Evolutionary conservation across 805 yeast species (phyloP), one percentile per base, ranked within the genome.

Genomic region (Yamadazyma endophytica): DNA sequence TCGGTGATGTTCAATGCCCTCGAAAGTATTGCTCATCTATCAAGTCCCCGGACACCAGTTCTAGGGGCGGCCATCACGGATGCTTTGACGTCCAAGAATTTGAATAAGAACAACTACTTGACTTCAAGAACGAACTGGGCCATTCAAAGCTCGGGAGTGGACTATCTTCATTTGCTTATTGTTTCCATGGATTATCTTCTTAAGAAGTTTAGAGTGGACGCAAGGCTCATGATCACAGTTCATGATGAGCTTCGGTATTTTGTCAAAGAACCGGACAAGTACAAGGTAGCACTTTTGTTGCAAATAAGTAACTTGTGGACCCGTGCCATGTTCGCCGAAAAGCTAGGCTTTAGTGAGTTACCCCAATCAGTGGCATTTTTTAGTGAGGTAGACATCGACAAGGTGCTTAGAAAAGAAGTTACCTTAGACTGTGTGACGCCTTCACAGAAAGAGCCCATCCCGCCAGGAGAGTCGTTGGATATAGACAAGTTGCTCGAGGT

Each of bases 111-210:
- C 22, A 75, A 75, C 40, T 92, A 81, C 52, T 59, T 92, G 42
- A 92, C 98, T 0, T 87, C 96, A 2, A 61, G 99, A 47, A 81
- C 89, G 41, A 92, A 92, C 50, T 92, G 99, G 99, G 86, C 96
- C 1, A 92, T 92, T 51, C 99, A 92, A 55, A 86, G 96, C 14
- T 86, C 96, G 1, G 99, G 98, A 21, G 99, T 94, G 13, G 98
- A 92, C 54, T 92, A 94, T 50, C 65, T 92, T 31, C 99, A 92
- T 53, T 54, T 92, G 24, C 55, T 92, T 37, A 70, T 90, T 29
- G 75, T 87, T 4, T 76, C 96, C 0, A 89, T 94, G 97, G 84
- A 86, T 36, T 86, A 88, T 47, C 64, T 92, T 44, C 65, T 75
- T 24, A 68, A 75, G 23, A 71, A 68, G 39, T 90, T 77, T 55